These are phyloP conservation scores for Colletotrichum higginsianum DNA, from an alignment of 2,329 filamentous ascomycete genomes.

Conservation along the genomic window DNA sequence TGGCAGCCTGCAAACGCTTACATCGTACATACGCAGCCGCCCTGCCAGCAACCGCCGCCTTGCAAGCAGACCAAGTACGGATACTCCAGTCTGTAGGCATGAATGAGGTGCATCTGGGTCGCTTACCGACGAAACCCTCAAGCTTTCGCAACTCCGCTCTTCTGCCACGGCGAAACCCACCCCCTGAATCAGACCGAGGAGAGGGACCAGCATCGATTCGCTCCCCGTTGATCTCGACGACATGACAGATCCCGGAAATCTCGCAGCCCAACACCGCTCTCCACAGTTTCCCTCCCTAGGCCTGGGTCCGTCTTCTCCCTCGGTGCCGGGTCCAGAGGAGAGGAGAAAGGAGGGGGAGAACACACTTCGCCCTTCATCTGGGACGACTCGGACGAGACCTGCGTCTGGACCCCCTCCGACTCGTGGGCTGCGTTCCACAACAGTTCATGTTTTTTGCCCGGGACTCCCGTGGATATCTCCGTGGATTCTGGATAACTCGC, in stretches of 20 bases:
- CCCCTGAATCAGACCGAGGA: constrained; percentile 28
- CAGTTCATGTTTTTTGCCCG: not conserved
- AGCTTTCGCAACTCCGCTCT: constrained; percentile 11
- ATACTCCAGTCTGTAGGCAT: too few species aligned
- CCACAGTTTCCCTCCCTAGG: not conserved
- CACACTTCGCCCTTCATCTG: not conserved
- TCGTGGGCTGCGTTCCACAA: not conserved
- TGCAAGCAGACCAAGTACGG: not conserved
- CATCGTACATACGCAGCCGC: constrained; percentile 22
- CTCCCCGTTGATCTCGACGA: constrained; percentile 12
- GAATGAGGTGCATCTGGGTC: not conserved
- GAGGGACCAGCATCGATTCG: constrained; percentile 30
- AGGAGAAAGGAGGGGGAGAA: not conserved
- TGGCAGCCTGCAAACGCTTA: constrained; percentile 20
- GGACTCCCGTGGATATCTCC: not conserved
- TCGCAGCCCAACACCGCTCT: constrained; percentile 12
- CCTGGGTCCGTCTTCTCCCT: not conserved
- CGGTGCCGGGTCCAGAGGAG: not conserved
- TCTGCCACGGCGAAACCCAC: not conserved
- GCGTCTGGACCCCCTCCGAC: not conserved
- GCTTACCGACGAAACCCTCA: not conserved
- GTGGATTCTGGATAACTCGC: not conserved
- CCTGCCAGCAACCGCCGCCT: constrained; percentile 18
- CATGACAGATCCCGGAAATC: constrained; percentile 14
- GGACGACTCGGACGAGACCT: too few species aligned